Conservation (phyloP, 345 rosid genomes). For the Arabidopsis arenosa region DNA sequence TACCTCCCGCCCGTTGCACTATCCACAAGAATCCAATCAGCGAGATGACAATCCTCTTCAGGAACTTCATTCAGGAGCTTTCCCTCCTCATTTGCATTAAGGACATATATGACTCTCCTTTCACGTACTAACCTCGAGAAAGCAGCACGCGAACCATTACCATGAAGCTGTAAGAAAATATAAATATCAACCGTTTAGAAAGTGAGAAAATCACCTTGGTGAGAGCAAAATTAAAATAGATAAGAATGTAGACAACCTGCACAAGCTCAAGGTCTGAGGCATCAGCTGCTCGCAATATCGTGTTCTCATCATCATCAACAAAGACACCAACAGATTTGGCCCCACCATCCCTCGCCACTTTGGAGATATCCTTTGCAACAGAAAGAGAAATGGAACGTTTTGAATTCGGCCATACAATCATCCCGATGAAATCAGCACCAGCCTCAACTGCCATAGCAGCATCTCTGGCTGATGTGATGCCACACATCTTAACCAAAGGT, state of each 20-base stretch:
- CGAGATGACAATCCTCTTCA: conserved; percentile 62
- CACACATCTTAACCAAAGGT: conserved; percentile 85
- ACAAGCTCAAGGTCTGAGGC: conserved; percentile 72
- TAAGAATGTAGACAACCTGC: conserved; percentile 56
- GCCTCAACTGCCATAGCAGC: conserved; percentile 91
- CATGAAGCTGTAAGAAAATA: conserved; percentile 68
- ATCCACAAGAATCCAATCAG: conserved; percentile 88
- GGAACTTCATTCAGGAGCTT: conserved; percentile 67
- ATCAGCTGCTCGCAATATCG: conserved; percentile 70
- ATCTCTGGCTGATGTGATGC: conserved; percentile 77
- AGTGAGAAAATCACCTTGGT: conserved; percentile 3
- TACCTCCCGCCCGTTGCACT: conserved; percentile 94
- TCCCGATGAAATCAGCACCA: conserved; percentile 82
- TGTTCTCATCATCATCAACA: conserved; percentile 75
- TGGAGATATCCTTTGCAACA: conserved; percentile 80
- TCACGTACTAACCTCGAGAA: conserved; percentile 53
- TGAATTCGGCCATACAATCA: conserved; percentile 89
- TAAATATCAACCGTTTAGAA: conserved; percentile 6
- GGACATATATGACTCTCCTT: conserved; percentile 70
- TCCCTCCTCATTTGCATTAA: conserved; percentile 75
- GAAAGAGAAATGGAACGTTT: conserved; percentile 79
- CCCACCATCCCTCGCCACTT: conserved; percentile 73
- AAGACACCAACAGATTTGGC: conserved; percentile 86
- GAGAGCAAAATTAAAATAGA: conserved; percentile 3
- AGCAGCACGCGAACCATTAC: conserved; percentile 71